These are phyloP conservation scores for Ganoderma lucidum DNA, from an alignment of 1,284 basidiomycete species.

Conservation along the genomic window DNA sequence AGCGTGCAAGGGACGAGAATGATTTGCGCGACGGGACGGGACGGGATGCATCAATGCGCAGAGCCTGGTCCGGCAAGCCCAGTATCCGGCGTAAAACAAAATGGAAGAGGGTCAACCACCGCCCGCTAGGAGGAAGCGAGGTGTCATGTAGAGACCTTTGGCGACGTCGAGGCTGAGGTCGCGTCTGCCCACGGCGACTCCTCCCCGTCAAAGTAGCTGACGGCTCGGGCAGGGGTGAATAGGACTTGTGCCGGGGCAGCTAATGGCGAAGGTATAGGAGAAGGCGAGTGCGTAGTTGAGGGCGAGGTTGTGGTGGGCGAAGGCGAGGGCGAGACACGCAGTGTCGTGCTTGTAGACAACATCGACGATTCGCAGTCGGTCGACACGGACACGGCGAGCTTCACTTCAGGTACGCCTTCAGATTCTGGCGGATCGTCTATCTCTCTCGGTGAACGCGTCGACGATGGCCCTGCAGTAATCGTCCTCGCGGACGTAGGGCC, in stretches of 20 bases:
- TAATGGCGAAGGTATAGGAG: conserved; percentile 33
- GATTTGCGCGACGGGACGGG: neutral
- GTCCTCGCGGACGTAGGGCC: conserved; percentile 23
- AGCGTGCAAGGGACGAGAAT: conserved; percentile 14
- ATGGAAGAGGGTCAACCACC: neutral
- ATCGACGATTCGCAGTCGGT: neutral
- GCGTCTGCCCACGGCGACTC: conserved; percentile 44
- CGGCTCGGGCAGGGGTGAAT: conserved; percentile 29
- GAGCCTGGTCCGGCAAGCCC: neutral
- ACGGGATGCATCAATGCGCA: neutral
- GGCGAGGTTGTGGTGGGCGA: neutral
- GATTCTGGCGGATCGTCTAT: neutral
- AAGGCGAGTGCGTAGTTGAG: conserved; percentile 21
- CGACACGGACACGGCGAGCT: neutral
- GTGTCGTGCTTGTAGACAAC: neutral
- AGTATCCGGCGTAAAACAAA: neutral
- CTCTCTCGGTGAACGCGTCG: neutral
- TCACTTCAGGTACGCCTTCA: neutral
- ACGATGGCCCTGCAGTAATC: conserved; percentile 17
- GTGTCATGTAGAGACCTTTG: conserved; percentile 12
- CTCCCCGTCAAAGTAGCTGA: conserved; percentile 39
- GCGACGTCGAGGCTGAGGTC: conserved; percentile 24
- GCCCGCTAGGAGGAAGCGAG: neutral
- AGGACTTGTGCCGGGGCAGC: conserved; percentile 33
- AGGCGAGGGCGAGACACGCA: conserved; percentile 16